A percentile compares a stretch with the other conserved stretches of the same genome.
These are phyloP conservation scores for Senna tora DNA, from an alignment of 306 rosid species.

Conservation along the genomic window DNA sequence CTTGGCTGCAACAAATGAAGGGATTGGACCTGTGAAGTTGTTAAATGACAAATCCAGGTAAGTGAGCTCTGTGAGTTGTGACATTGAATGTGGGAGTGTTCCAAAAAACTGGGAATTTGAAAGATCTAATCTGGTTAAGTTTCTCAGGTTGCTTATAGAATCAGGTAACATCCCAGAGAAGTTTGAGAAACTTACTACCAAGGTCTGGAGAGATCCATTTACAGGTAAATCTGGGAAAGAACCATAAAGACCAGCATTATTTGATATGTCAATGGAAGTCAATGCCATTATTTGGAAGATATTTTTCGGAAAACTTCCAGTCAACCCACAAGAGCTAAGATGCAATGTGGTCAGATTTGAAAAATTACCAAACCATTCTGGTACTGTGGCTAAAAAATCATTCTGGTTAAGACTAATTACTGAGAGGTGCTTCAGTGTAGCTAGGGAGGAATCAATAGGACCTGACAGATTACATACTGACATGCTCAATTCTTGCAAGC, in stretches of 20 bases:
- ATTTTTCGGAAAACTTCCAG: constrained; percentile 10
- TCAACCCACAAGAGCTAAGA: constrained; percentile 10
- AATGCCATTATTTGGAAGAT: constrained; percentile 18
- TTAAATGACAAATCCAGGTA: background rate
- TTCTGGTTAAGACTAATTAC: background rate
- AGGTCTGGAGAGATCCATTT: background rate
- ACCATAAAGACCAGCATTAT: background rate
- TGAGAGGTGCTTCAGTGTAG: background rate
- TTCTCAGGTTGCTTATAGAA: background rate
- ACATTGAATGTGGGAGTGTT: background rate
- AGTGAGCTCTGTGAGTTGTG: constrained; percentile 1
- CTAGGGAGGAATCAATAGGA: constrained; percentile 24
- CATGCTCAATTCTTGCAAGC: constrained; percentile 32
- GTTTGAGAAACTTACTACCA: background rate
- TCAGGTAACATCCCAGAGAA: background rate
- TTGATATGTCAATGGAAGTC: background rate
- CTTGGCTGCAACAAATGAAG: background rate
- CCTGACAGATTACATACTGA: background rate
- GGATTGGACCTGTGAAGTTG: background rate
- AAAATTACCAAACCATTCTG: constrained; percentile 10
- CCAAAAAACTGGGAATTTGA: background rate
- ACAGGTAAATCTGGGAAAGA: background rate
- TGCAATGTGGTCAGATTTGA: constrained; percentile 1
- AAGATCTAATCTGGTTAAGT: background rate
- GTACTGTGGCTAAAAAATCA: constrained; percentile 18